Conservation (phyloP, 441 rosid species). For the Populus trichocarpa region DNA sequence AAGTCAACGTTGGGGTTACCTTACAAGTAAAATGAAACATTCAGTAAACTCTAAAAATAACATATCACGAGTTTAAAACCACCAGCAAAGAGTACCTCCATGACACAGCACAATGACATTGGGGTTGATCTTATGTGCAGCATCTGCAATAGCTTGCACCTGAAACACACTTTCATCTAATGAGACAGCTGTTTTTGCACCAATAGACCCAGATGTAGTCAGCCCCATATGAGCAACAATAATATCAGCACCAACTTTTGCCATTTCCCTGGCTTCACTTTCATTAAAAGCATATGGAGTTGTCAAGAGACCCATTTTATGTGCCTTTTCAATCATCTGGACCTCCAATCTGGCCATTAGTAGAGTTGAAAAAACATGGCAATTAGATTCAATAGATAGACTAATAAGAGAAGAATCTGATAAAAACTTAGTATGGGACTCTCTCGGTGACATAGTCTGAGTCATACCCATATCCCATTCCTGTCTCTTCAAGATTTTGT, state of each 20-base stretch:
- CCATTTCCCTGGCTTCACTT: conserved; percentile 77
- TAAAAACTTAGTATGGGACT: background rate
- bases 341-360: conserved; percentile 67
- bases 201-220: conserved; percentile 82
- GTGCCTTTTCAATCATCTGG: conserved; percentile 81
- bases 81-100: conserved; percentile 55
- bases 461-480: conserved; percentile 91
- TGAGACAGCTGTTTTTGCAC: conserved; percentile 82
- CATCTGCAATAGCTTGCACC: conserved; percentile 89
- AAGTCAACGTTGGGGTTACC: background rate
- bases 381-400: background rate
- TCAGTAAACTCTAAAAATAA: background rate
- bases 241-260: conserved; percentile 90
- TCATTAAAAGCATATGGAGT: conserved; percentile 87
- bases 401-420: background rate
- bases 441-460: background rate
- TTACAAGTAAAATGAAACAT: background rate
- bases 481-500: conserved; percentile 95
- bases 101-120: conserved; percentile 74
- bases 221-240: conserved; percentile 98
- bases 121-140: conserved; percentile 61
- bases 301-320: conserved; percentile 82
- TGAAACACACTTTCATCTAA: conserved; percentile 67
- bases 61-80: background rate
- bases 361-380: conserved; percentile 7